phyloP scores from a whole-genome alignment of 2,329 filamentous ascomycete species.

The Bisporella sp. region DNA sequence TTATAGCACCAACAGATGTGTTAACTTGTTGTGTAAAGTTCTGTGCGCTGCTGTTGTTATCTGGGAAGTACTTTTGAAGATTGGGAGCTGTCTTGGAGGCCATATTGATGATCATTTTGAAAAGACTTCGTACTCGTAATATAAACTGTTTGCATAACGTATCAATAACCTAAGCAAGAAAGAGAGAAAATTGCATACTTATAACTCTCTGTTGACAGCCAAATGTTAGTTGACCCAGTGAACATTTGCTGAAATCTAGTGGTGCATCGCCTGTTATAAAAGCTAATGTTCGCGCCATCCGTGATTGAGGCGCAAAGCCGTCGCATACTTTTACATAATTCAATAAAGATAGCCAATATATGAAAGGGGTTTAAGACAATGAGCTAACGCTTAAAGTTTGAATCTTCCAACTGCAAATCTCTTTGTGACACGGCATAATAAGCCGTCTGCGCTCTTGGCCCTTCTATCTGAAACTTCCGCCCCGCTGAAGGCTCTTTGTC shows the following conservation, averaged over 20 bases:
- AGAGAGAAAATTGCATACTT: neutral
- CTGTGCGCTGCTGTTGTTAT: too few relatives aligned
- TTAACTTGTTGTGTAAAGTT: neutral
- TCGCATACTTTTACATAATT: neutral
- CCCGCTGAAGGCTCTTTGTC: too few relatives aligned
- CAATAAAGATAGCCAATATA: neutral
- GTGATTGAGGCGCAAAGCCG: neutral
- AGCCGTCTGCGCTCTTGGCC: too few relatives aligned
- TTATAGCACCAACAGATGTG: neutral
- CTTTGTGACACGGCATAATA: too few relatives aligned
- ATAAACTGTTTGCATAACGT: too few relatives aligned
- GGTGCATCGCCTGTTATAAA: neutral
- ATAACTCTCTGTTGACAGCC: neutral
- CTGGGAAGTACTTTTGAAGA: too few relatives aligned
- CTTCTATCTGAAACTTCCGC: too few relatives aligned
- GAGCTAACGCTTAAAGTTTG: too few relatives aligned
- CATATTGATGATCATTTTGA: neutral
- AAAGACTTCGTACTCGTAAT: neutral
- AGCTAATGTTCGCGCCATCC: neutral
- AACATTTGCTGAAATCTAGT: neutral
- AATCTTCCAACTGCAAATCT: too few relatives aligned
- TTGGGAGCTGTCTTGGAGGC: too few relatives aligned
- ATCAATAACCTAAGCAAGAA: too few relatives aligned
- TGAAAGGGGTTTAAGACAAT: too few relatives aligned
- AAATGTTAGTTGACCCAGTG: neutral